These are phyloP conservation scores for Pichiaceae sp. DNA, from an alignment of 1,139 yeast species.

Conservation along the genomic window DNA sequence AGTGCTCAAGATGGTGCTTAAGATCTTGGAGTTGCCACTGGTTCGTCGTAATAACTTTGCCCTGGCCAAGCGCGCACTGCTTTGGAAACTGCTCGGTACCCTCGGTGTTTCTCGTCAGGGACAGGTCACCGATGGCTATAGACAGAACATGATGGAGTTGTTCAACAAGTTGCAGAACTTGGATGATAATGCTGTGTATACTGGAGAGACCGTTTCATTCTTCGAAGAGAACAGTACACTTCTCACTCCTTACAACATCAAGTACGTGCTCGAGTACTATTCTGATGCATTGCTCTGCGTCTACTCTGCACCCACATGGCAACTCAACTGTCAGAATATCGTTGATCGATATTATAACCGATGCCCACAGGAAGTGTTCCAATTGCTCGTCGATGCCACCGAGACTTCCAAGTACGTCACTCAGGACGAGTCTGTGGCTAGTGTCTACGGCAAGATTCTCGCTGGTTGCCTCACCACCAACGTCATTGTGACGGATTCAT, in stretches of 20 bases:
- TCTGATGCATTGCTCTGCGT: conserved; percentile 45
- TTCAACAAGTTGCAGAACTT: conserved; percentile 12
- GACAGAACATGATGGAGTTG: conserved; percentile 5
- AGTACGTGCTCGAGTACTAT: conserved; percentile 28
- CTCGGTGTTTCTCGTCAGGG: conserved; percentile 2
- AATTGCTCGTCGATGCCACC: neutral
- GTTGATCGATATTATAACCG: conserved; percentile 38
- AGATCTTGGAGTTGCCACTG: conserved; percentile 11
- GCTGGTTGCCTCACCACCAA: neutral
- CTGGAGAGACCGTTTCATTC: conserved; percentile 6
- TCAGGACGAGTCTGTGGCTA: conserved; percentile 10
- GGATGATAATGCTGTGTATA: conserved; percentile 4
- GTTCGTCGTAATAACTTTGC: conserved; percentile 6
- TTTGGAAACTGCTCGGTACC: conserved; percentile 10
- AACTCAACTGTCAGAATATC: conserved; percentile 35
- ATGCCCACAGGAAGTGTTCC: conserved; percentile 23
- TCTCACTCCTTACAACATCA: conserved; percentile 11
- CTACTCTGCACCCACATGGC: conserved; percentile 47
- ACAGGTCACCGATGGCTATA: conserved; percentile 3
- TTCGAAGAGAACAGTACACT: conserved; percentile 9
- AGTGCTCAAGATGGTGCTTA: conserved; percentile 10
- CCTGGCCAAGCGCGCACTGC: conserved; percentile 10
- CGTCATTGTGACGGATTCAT: neutral
- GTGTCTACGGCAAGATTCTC: conserved; percentile 5
- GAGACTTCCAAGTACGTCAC: conserved; percentile 16